Conservation (phyloP, 768 basidiomycete genomes). For the Tephrocybe rancida region DNA sequence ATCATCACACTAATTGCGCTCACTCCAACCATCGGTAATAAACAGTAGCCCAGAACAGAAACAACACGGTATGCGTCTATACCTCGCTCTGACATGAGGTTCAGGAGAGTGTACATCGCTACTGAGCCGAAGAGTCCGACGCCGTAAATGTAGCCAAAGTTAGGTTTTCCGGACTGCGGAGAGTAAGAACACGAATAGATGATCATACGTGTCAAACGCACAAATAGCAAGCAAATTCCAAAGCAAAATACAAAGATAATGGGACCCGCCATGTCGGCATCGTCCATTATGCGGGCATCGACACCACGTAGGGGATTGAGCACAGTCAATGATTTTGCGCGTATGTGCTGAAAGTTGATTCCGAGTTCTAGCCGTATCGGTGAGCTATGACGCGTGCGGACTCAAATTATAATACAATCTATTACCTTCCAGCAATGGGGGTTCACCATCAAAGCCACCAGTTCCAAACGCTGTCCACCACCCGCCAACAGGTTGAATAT, state of each 20-base stretch:
- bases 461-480: constrained; percentile 99
- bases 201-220: constrained; percentile 42
- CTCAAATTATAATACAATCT: constrained; percentile 20
- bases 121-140: constrained; percentile 93
- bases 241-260: constrained; percentile 95
- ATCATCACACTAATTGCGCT: constrained; percentile 86
- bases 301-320: constrained; percentile 87
- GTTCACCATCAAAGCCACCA: constrained; percentile 94
- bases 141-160: constrained; percentile 99
- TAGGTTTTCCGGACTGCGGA: constrained; percentile 91
- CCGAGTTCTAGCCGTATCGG: constrained; percentile 72
- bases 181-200: neutral
- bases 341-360: constrained; percentile 96
- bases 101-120: constrained; percentile 92
- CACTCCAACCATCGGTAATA: constrained; percentile 95
- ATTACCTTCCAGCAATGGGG: constrained; percentile 95
- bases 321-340: constrained; percentile 91
- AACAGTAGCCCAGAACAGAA: constrained; percentile 94
- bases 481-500: constrained; percentile 69
- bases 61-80: constrained; percentile 96
- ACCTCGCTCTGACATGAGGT: constrained; percentile 93
- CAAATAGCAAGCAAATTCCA: constrained; percentile 88
- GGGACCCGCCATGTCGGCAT: constrained; percentile 96
- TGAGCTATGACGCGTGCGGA: neutral
- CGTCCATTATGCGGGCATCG: constrained; percentile 97